Base-by-base conservation (phyloP, 495 filamentous ascomycete genomes). In the Trichocladium uniseriatum region DNA sequence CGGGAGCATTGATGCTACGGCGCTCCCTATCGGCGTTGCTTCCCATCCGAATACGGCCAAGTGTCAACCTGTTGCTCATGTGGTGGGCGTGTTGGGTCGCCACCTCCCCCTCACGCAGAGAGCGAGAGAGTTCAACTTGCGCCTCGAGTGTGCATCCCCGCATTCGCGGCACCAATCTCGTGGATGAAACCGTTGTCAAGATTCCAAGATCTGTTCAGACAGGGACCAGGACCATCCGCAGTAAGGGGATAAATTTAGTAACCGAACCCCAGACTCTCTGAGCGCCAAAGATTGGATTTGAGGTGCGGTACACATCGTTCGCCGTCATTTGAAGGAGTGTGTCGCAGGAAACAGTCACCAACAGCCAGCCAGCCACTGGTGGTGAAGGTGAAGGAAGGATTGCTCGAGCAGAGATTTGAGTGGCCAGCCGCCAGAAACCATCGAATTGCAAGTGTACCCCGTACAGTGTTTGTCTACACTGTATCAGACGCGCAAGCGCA, bases 41-140 rank as follows among this genome's bases (percentile, higher is more conserved):
- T 27, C 38, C 29, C 47, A 19, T 37, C 50, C 52, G 16, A 13
- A 49, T 54, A 11, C 24, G 46, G 46, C 34, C 52, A 54, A 54
- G 52, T 49, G 46, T 40, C 44, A 38, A 43, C 36, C 28, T 13
- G 38, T 20, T 42, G 32, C 9, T 20, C 22, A 43, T 27, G 44
- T n/a, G 44, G n/a, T n/a, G n/a, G n/a, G n/a, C n/a, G n/a, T n/a
- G n/a, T n/a, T n/a, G n/a, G n/a, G n/a, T n/a, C n/a, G n/a, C n/a
- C n/a, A n/a, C n/a, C n/a, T n/a, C 34, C 31, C 32, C 21, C 37
- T 43, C 47, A 43, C 47, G 38, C 41, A 13, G 47, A 37, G 47
- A 43, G 38, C 44, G 16, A 15, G 15, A 21, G 27, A 36, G 27
- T 29, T 5, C 27, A 29, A 10, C 27, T 10, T 29, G 27, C 27